phyloP scores from a whole-genome alignment of 495 filamentous ascomycete genomes.

The Aspergillus egyptiacus region DNA sequence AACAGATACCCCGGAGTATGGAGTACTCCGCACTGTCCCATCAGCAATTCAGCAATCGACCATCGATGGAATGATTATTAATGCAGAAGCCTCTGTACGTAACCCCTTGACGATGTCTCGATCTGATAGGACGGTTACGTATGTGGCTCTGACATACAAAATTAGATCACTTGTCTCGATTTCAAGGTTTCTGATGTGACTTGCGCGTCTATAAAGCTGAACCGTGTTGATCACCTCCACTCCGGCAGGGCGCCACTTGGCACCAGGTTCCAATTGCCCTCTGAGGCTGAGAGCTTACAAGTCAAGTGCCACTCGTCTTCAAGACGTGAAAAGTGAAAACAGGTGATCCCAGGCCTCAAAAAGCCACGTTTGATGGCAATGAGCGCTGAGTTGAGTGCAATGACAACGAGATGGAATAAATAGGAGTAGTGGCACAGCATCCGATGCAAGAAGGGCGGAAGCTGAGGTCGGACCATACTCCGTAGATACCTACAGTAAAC shows the following conservation, averaged over 20 bases:
- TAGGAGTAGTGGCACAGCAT: background rate
- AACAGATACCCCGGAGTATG: too few species aligned
- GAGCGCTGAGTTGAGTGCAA: too few species aligned
- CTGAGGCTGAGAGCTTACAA: background rate
- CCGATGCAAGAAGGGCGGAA: background rate
- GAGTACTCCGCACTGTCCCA: too few species aligned
- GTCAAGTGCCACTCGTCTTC: background rate
- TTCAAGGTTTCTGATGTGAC: background rate
- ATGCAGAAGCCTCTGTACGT: too few species aligned
- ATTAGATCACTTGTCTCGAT: background rate
- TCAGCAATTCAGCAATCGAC: too few species aligned
- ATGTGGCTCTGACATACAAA: background rate
- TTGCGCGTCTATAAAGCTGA: conserved; percentile 6
- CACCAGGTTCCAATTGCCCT: background rate
- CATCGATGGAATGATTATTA: too few species aligned
- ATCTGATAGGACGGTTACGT: conserved; percentile 1
- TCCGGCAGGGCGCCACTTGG: conserved; percentile 3
- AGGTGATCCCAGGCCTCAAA: background rate
- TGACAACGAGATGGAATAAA: too few species aligned
- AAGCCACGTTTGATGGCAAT: background rate
- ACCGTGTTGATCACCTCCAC: conserved; percentile 14
- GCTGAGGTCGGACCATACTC: too few species aligned
- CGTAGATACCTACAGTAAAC: too few species aligned
- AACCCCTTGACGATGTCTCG: background rate
- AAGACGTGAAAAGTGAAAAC: background rate